Conservation (phyloP, 179 eudicot genomes). For the Drosera spatulata region DNA sequence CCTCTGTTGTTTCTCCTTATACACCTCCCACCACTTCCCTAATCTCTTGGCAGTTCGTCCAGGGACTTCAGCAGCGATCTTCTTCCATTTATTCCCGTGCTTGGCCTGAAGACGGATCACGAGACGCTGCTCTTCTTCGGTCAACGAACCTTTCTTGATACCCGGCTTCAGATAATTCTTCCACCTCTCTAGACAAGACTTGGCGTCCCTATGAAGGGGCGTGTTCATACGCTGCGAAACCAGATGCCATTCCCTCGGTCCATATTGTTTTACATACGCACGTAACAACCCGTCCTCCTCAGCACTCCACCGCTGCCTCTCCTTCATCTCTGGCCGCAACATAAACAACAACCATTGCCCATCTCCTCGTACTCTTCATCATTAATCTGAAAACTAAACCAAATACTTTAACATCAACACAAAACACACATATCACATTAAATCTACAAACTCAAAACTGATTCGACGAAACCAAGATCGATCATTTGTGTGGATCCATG, state of each 20-base stretch:
- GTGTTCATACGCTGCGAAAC: slow-evolving; percentile 58
- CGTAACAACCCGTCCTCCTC: slow-evolving; percentile 62
- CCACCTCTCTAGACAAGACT: slow-evolving; percentile 72
- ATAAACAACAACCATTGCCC: slow-evolving; percentile 25
- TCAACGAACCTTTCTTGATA: slow-evolving; percentile 58
- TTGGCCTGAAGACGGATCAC: slow-evolving; percentile 59
- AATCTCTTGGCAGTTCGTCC: slow-evolving; percentile 67
- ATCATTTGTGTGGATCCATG: too few species aligned
- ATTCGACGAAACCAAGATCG: too few species aligned
- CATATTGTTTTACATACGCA: slow-evolving; percentile 56
- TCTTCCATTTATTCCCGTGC: slow-evolving; percentile 86
- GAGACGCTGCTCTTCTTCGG: slow-evolving; percentile 52
- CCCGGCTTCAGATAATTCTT: slow-evolving; percentile 75
- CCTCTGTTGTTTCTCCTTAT: slow-evolving; percentile 62
- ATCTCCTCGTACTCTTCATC: slow-evolving; percentile 48
- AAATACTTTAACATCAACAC: background rate
- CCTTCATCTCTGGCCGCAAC: slow-evolving; percentile 36
- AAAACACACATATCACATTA: too few species aligned
- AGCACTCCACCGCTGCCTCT: slow-evolving; percentile 71
- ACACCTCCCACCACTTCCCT: slow-evolving; percentile 84
- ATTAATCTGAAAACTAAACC: slow-evolving; percentile 22
- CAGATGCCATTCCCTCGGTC: slow-evolving; percentile 68
- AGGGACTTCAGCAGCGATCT: slow-evolving; percentile 69
- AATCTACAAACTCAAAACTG: too few species aligned
- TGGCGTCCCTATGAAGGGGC: slow-evolving; percentile 53